A percentile compares a stretch with the other conserved stretches of the same genome.
phyloP scores from a whole-genome alignment of 2,329 filamentous ascomycete species.

The Xylariomycetidae sp. region DNA sequence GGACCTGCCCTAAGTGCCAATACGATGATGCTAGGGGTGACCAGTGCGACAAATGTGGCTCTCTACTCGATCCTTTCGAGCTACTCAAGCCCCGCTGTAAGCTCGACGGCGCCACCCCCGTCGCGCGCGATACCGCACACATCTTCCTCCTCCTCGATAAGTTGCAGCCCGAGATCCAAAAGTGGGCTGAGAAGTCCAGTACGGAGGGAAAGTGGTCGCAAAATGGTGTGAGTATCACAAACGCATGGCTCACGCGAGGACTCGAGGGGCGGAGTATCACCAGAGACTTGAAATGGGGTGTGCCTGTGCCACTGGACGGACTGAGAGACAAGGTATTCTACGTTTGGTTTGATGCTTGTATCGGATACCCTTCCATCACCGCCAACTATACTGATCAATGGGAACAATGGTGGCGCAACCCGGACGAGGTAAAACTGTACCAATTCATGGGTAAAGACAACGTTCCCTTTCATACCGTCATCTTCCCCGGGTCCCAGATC shows the following conservation, averaged over 20 bases:
- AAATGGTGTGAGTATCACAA: conserved; percentile 72
- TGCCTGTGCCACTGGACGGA: conserved; percentile 49
- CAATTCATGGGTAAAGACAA: conserved; percentile 82
- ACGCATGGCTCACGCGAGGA: conserved; percentile 78
- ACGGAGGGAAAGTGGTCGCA: conserved; percentile 71
- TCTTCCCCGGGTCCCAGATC: conserved; percentile 68
- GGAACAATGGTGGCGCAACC: conserved; percentile 74
- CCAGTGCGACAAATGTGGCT: conserved; percentile 71
- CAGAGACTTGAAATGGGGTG: conserved; percentile 87
- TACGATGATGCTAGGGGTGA: conserved; percentile 58
- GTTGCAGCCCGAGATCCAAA: conserved; percentile 69
- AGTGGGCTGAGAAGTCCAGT: conserved; percentile 72
- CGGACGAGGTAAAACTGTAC: conserved; percentile 67
- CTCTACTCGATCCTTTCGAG: conserved; percentile 66
- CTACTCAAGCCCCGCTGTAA: conserved; percentile 87
- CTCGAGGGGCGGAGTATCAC: conserved; percentile 86
- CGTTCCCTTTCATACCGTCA: conserved; percentile 65
- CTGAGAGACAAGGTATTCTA: conserved; percentile 64
- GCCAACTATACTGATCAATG: conserved; percentile 68
- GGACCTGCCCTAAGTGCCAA: conserved; percentile 69
- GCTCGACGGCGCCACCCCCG: conserved; percentile 77
- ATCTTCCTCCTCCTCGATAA: conserved; percentile 84
- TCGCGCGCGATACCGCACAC: conserved; percentile 80
- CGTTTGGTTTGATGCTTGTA: conserved; percentile 74
- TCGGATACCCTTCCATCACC: conserved; percentile 74